Evolutionary conservation across 1,284 basidiomycete genomes (phyloP), one percentile per base, ranked within the genome.

Genomic region (Sparassis latifolia): DNA sequence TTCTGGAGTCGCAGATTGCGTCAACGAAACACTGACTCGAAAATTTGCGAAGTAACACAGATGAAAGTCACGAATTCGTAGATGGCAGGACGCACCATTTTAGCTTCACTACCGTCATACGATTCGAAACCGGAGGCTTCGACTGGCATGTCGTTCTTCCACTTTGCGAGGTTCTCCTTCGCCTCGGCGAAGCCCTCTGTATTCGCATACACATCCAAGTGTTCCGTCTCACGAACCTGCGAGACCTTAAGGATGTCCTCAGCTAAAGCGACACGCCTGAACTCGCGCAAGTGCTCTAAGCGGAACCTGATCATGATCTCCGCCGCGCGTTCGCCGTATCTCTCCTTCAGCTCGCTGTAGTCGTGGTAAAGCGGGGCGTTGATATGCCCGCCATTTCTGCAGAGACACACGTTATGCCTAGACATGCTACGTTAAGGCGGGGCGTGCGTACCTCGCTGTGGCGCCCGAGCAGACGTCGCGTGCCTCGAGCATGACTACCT

Each of bases 311-410:
- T 72, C 42, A 86, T 78, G 50, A 74, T 66, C 58, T 74, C 69
- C 0, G 86, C 82, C 29, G 65, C 62, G 5, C 69, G 62, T 10
- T 62, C 55, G 2, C 84, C 84, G 53, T 76, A 62, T 33, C 61
- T 55, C 49, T 68, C 62, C 59, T 77, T 80, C 33, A 86, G 64
- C n/a, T 67, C 58, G 1, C 59, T 55, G 56, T 86, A 85, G 53
- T 85, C 82, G 37, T 78, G 75, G 55, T 80, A 86, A 2, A 84
- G 62, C 3, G 76, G 68, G 1, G 84, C 80, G 28, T 78, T 82
- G 45, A 85, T 76, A 58, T 88, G 86, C 0, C 85, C 85, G 1
- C 86, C 85, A 54, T 88, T 88, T 54, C 85, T 84, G 49, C 6
- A 20, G 41, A 49, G 28, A 4, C 30, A 10, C 32, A 40, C 40